A percentile compares a stretch with the other conserved stretches of the same genome.
Conservation (phyloP, 176 grass and related monocot species). For the Carex kokanica region DNA sequence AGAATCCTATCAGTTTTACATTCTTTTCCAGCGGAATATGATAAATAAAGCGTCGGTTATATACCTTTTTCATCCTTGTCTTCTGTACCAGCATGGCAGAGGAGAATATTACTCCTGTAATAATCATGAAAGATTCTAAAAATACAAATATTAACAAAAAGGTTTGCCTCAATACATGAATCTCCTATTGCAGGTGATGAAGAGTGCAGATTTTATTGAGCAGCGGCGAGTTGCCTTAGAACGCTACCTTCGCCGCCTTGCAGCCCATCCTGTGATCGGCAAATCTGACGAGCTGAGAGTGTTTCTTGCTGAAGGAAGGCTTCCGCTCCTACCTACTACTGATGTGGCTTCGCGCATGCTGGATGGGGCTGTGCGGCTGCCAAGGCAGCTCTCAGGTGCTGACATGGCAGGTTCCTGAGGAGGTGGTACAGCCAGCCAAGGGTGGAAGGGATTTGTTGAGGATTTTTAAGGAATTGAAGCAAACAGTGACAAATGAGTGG, state of each 20-base stretch:
- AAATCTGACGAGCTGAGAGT: constrained; percentile 79
- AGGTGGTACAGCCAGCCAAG: constrained; percentile 93
- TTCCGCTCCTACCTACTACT: constrained; percentile 72
- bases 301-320: constrained; percentile 81
- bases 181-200: constrained; percentile 62
- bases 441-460: constrained; percentile 84
- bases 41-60: neutral
- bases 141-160: neutral
- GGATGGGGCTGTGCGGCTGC: constrained; percentile 69
- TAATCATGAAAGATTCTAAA: neutral
- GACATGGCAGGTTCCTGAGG: constrained; percentile 59
- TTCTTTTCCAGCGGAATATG: neutral
- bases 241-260: constrained; percentile 72
- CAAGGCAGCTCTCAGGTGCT: constrained; percentile 64
- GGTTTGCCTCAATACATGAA: neutral
- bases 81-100: neutral
- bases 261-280: constrained; percentile 71
- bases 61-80: neutral
- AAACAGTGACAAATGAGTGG: constrained; percentile 73
- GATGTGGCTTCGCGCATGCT: constrained; percentile 89
- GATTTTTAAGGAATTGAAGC: constrained; percentile 96
- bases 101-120: neutral
- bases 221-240: constrained; percentile 67
- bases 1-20: neutral
- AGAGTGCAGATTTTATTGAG: constrained; percentile 77